Evolutionary conservation across 1,139 yeast species (phyloP), one percentile per base, ranked within the genome.

Genomic region (Geotrichum histeridarum): DNA sequence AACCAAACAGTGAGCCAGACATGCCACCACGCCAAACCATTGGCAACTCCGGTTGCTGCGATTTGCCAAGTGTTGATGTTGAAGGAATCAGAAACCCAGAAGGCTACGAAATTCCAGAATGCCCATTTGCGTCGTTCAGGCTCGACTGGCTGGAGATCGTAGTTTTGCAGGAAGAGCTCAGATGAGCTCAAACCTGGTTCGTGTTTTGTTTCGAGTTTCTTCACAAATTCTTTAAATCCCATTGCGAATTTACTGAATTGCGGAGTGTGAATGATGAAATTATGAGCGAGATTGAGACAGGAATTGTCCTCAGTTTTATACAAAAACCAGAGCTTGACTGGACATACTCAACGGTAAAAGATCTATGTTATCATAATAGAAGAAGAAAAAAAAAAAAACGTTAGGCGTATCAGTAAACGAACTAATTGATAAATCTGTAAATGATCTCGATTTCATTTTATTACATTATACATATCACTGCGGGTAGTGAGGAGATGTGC

Each of bases 11-110:
- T 79, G 36, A 87, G 67, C 95, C 95, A 88, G 14, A 86, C 83
- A 68, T 83, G 90, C 94, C 95, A 88, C 95, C 95, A 87, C 15
- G 83, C 81, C 71, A 88, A 73, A 6, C 93, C 93, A 43, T 80
- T 78, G 53, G 74, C 75, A 56, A 84, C 84, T 60, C 95, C 94
- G 0, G 94, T 84, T 2, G 93, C 83, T 6, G 95, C 95, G 64
- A 89, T 87, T 72, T 86, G 91, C 91, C 94, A 88, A 9, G 96
- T 87, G 66, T 86, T 87, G 63, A 89, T 83, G 68, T 88, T 88
- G 72, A 89, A 86, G 30, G 94, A 82, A 67, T 87, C 96, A 1
- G 95, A 90, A 55, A 87, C 70, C 96, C 96, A 88, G 63, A 86
- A 86, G 59, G 80, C 82, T 8, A 84, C 83, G 66, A 73, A 88